These are phyloP conservation scores for Viola odorata DNA, from an alignment of 345 rosid genomes.

Conservation along the genomic window DNA sequence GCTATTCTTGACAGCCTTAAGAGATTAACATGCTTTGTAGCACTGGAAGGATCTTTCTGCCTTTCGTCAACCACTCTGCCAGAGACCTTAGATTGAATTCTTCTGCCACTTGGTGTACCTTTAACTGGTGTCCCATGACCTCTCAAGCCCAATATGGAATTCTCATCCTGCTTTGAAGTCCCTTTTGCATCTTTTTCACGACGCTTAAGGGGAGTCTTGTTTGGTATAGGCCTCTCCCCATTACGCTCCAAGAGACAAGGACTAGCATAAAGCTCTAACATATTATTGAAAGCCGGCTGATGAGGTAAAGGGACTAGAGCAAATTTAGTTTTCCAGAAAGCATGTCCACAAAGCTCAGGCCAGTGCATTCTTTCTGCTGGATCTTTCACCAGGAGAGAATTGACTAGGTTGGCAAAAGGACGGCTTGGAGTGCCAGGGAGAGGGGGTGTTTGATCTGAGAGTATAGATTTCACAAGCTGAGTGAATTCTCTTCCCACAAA, in stretches of 20 bases:
- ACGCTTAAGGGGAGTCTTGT: conserved; percentile 68
- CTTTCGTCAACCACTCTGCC: conserved; percentile 57
- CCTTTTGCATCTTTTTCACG: conserved; percentile 72
- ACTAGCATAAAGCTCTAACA: conserved; percentile 57
- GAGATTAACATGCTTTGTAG: conserved; percentile 67
- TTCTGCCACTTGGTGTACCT: conserved; percentile 52
- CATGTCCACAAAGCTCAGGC: conserved; percentile 80
- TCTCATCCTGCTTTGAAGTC: conserved; percentile 53
- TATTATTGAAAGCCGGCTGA: conserved; percentile 80
- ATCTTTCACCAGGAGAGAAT: conserved; percentile 87
- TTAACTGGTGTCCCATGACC: conserved; percentile 61
- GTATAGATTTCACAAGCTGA: conserved; percentile 78
- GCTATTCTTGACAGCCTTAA: conserved; percentile 92
- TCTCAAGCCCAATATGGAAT: conserved; percentile 42
- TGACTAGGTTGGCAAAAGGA: conserved; percentile 66
- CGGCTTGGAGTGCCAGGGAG: conserved; percentile 86
- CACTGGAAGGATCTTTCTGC: conserved; percentile 53
- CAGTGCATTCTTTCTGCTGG: conserved; percentile 90
- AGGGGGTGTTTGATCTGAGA: conserved; percentile 83
- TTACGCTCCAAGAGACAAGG: conserved; percentile 78
- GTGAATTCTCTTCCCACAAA: conserved; percentile 84
- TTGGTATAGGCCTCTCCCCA: conserved; percentile 54
- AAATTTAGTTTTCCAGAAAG: conserved; percentile 75
- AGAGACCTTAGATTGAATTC: conserved; percentile 49
- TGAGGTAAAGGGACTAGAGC: conserved; percentile 55